These are phyloP conservation scores for Plasmopara viticola DNA, from an alignment of 352 stramenopile genomes.

Conservation along the genomic window DNA sequence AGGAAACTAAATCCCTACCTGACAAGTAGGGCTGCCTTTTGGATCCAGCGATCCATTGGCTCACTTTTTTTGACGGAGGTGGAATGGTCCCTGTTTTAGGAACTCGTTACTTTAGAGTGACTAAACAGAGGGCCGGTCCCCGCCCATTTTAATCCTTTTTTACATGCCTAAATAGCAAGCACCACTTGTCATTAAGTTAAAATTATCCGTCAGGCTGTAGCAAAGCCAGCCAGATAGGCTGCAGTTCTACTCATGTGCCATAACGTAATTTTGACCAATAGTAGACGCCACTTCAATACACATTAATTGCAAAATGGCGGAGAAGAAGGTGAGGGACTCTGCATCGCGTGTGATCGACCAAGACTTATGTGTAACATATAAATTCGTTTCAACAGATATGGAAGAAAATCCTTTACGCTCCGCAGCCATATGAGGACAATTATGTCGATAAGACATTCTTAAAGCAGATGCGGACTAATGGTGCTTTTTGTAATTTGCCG, in stretches of 20 bases:
- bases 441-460: slow-evolving; percentile 88
- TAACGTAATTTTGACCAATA: no score
- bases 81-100: slow-evolving; percentile 53
- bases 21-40: slow-evolving; percentile 68
- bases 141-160: slow-evolving; percentile 14
- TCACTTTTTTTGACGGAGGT: slow-evolving; percentile 74
- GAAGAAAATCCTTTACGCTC: slow-evolving; percentile 85
- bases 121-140: slow-evolving; percentile 44
- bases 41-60: slow-evolving; percentile 42
- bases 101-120: slow-evolving; percentile 42
- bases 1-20: slow-evolving; percentile 87
- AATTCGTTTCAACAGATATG: slow-evolving; percentile 32
- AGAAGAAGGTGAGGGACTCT: slow-evolving; percentile 16
- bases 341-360: background rate
- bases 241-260: no score
- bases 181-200: no score
- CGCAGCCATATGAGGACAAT: slow-evolving; percentile 87
- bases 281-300: no score
- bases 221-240: no score
- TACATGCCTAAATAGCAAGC: no score
- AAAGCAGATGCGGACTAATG: slow-evolving; percentile 87
- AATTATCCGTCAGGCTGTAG: no score
- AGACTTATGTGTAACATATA: slow-evolving; percentile 2
- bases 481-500: slow-evolving; percentile 22
- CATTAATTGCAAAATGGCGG: slow-evolving; percentile 4